phyloP scores from a whole-genome alignment of 2,329 filamentous ascomycete genomes.

The Blastomyces emzantsi region DNA sequence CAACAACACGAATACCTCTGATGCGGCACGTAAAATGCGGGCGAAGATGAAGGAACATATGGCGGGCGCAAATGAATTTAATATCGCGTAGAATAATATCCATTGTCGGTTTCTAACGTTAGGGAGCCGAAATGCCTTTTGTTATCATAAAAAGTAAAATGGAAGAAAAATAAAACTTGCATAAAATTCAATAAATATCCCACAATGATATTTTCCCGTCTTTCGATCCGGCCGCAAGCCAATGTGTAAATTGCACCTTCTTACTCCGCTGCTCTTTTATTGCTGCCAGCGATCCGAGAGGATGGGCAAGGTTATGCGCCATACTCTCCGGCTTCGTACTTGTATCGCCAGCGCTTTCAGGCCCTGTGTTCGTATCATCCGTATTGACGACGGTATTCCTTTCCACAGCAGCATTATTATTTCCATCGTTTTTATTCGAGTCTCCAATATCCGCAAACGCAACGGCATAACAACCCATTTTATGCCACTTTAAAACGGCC shows the following conservation, averaged over 20 bases:
- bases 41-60: conserved; percentile 45
- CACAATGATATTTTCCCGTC: conserved; percentile 93
- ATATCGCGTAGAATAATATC: conserved; percentile 40
- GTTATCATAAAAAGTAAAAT: conserved; percentile 10
- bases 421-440: not conserved
- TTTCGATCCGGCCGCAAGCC: conserved; percentile 84
- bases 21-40: conserved; percentile 46
- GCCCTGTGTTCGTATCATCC: conserved; percentile 3
- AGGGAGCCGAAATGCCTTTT: conserved; percentile 6
- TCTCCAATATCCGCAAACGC: conserved; percentile 50
- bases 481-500: conserved; percentile 91
- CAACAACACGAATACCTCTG: conserved; percentile 31
- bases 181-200: conserved; percentile 68
- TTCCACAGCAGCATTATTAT: not conserved
- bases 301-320: not conserved
- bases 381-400: conserved; percentile 11
- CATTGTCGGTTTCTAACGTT: conserved; percentile 5
- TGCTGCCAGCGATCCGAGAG: conserved; percentile 29
- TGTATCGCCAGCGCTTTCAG: not conserved
- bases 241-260: conserved; percentile 65
- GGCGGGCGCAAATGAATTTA: conserved; percentile 49
- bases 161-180: not conserved
- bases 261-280: conserved; percentile 56
- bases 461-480: conserved; percentile 73
- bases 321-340: conserved; percentile 12